Base-by-base conservation (phyloP, 2,329 filamentous ascomycete genomes). In the Helminthosporium solani region DNA sequence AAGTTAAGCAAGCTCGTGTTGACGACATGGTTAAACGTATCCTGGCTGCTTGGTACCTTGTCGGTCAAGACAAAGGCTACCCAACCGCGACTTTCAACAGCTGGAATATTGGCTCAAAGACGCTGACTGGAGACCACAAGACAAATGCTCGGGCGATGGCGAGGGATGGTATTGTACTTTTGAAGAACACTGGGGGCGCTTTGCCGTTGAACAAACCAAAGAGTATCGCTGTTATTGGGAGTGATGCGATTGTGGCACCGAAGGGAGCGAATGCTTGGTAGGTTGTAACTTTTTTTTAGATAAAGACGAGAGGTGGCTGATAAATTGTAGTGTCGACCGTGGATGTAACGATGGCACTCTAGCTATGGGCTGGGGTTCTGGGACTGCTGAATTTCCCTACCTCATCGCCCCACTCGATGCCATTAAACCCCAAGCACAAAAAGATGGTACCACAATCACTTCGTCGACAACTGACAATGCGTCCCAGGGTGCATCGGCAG, bases 221-320 rank as follows among this genome's bases (percentile, higher is more conserved):
- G 88, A 92, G 56, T 90, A 42, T 81, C 21, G 68, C 67, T 9
- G 63, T 71, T 14, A 64, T 96, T 57, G 92, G 92, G 16, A 85
- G 89, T 41, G 92, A 97, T 68, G 87, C 90, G 14, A 87, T 87
- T 1, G 78, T 84, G 14, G 92, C 88, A 64, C 76, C 79, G 0
- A 78, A 77, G 18, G 92, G 92, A 1, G 84, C 88, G 20, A 96
- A 96, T 60, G 84, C 86, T 21, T 96, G 90, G 63, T 44, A 42
- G 16, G 23, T 12, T 11, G 12, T 21, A 39, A 14, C 18, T 6
- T 33, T 38, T 6, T 16, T 19, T 21, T 16, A 16, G 16, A 9
- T 15, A 23, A 3, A 15, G 11, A 19, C 7, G 9, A 27, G 9
- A 27, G 23, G 27, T 18, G 4, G 7, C 45, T 47, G 19, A 47